phyloP scores from a whole-genome alignment of 768 basidiomycete species.

The Calocera cornea region DNA sequence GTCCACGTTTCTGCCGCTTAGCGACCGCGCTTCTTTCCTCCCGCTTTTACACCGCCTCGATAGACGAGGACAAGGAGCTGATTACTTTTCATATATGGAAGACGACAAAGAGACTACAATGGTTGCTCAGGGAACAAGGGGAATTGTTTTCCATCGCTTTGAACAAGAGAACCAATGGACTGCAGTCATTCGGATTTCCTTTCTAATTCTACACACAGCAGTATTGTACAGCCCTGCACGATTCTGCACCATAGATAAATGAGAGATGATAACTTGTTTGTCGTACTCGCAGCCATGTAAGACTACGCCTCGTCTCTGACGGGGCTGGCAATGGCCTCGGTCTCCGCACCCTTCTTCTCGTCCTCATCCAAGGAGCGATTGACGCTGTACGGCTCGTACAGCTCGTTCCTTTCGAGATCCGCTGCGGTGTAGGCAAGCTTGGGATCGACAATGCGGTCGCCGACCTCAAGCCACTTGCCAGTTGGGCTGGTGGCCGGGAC shows the following conservation, averaged over 20 bases:
- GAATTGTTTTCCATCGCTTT: too few species aligned
- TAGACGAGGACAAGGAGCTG: neutral
- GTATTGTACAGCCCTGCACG: neutral
- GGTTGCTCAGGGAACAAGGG: neutral
- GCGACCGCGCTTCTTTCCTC: neutral
- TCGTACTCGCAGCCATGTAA: neutral
- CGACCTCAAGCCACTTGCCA: neutral
- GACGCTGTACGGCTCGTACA: neutral
- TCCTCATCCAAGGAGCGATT: neutral
- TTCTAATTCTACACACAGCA: neutral
- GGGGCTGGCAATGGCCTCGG: neutral
- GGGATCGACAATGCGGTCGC: neutral
- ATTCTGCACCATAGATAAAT: too few species aligned
- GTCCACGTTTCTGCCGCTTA: neutral
- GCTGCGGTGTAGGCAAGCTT: neutral
- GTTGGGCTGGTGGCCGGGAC: constrained; percentile 34
- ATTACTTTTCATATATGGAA: neutral
- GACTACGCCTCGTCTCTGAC: neutral
- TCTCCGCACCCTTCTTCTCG: neutral
- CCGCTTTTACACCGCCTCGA: neutral
- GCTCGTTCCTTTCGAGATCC: neutral
- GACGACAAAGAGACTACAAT: neutral
- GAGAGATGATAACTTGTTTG: neutral
- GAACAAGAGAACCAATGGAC: too few species aligned
- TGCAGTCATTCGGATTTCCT: neutral